These are phyloP conservation scores for Casaregolazyma suthepensis DNA, from an alignment of 1,139 yeast species.

Conservation along the genomic window DNA sequence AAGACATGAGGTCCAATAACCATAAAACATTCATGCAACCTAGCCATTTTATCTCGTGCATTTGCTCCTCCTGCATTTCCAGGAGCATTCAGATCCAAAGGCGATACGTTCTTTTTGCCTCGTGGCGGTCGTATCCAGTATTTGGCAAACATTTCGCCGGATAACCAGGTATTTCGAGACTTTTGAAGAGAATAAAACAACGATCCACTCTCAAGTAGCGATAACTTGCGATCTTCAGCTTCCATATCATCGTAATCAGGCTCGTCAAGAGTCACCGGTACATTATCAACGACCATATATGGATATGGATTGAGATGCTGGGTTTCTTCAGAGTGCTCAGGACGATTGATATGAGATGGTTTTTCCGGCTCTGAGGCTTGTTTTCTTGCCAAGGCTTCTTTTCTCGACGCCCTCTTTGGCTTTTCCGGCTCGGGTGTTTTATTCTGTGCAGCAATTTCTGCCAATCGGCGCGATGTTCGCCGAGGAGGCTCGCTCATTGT, in stretches of 20 bases:
- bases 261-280: conserved; percentile 61
- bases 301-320: conserved; percentile 38
- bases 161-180: conserved; percentile 68
- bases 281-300: conserved; percentile 56
- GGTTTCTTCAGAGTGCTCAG: neutral
- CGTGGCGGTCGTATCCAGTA: conserved; percentile 63
- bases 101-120: conserved; percentile 38
- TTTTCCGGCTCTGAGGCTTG: neutral
- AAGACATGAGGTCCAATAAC: conserved; percentile 79
- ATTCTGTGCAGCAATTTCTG: conserved; percentile 1
- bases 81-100: conserved; percentile 6
- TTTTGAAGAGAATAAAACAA: conserved; percentile 55
- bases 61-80: conserved; percentile 38
- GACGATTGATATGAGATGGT: conserved; percentile 2
- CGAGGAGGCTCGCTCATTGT: neutral
- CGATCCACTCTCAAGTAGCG: conserved; percentile 65
- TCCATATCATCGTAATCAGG: conserved; percentile 60
- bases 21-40: conserved; percentile 69
- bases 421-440: neutral
- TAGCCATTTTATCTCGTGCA: conserved; percentile 84
- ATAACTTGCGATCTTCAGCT: conserved; percentile 44
- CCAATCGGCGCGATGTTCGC: conserved; percentile 5
- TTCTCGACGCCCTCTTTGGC: neutral
- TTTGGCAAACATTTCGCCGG: conserved; percentile 67
- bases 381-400: neutral